Percentiles rank a stretch among this genome's conserved stretches.
These are phyloP conservation scores for Mixia osmundae DNA, from an alignment of 1,284 basidiomycete species.

Conservation along the genomic window DNA sequence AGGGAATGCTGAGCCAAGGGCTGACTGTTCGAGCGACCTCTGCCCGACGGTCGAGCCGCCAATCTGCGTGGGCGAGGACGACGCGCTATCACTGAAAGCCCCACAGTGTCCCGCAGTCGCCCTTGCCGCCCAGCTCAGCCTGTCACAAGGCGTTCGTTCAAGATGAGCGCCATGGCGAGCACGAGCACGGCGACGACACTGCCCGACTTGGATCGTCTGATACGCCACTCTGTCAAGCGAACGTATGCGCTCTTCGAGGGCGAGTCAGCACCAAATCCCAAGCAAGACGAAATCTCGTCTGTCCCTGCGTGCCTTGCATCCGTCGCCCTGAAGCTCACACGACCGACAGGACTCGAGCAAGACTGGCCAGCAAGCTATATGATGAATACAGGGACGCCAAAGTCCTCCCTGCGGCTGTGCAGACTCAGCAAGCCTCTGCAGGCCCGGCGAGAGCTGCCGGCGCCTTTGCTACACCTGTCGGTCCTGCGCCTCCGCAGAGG, in stretches of 20 bases:
- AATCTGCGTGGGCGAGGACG: no score
- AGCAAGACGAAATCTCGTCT: not conserved
- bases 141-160: no score
- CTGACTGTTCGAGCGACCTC: no score
- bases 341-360: slow-evolving; percentile 21
- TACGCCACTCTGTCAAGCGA: not conserved
- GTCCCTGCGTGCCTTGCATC: no score
- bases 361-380: slow-evolving; percentile 40
- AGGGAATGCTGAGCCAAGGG: no score
- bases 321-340: no score
- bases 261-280: not conserved
- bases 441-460: slow-evolving; percentile 42
- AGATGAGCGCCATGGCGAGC: no score
- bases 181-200: no score
- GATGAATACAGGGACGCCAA: slow-evolving; percentile 71
- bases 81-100: no score
- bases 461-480: slow-evolving; percentile 19
- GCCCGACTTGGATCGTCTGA: not conserved
- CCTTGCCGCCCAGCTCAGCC: no score
- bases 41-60: no score
- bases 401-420: slow-evolving; percentile 53
- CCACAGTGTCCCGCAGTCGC: no score
- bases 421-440: slow-evolving; percentile 47
- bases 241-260: not conserved
- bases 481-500: slow-evolving; percentile 7